Percentiles rank a stretch among this genome's conserved stretches.
Evolutionary conservation across 164 flowering plant species (phyloP).

Genomic region (Aristolochia fimbriata): DNA sequence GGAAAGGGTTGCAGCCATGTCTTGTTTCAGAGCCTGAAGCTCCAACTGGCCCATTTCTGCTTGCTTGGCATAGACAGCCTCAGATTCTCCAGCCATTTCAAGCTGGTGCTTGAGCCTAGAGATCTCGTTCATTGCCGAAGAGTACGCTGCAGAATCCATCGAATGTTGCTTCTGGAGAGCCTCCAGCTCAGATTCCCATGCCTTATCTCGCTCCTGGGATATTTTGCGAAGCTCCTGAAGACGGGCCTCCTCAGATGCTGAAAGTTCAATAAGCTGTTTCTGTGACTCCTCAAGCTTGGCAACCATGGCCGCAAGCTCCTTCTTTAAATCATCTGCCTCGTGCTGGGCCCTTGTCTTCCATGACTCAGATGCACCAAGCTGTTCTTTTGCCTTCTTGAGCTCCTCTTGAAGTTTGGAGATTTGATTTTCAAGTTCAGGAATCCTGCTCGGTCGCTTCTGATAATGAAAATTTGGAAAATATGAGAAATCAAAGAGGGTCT

Average conservation of each 20-base stretch:
- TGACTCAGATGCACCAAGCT: conserved; percentile 51
- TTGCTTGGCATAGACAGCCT: conserved; percentile 26
- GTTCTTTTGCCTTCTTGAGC: conserved; percentile 57
- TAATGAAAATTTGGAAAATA: conserved; percentile 6
- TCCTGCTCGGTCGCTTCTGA: conserved; percentile 63
- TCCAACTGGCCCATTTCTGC: conserved; percentile 36
- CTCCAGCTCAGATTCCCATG: conserved; percentile 48
- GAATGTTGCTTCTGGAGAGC: conserved; percentile 35
- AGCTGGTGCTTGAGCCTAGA: conserved; percentile 51
- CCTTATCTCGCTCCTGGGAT: conserved; percentile 35
- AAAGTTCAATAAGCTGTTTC: conserved; percentile 33
- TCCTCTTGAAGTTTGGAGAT: conserved; percentile 62
- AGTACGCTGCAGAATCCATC: conserved; percentile 39
- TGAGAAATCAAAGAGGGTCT: not conserved
- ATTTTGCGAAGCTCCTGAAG: conserved; percentile 29
- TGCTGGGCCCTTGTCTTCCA: conserved; percentile 40
- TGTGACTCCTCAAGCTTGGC: conserved; percentile 53
- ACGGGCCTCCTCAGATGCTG: conserved; percentile 40
- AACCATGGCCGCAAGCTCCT: conserved; percentile 43
- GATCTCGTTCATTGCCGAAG: conserved; percentile 59
- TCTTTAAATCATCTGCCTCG: conserved; percentile 72
- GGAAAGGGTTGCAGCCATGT: conserved; percentile 36
- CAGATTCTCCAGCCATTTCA: conserved; percentile 38
- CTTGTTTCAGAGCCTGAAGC: conserved; percentile 36
- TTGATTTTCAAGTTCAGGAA: conserved; percentile 64